phyloP scores from a whole-genome alignment of 768 basidiomycete genomes.

The Psilocybe subaeruginosa region DNA sequence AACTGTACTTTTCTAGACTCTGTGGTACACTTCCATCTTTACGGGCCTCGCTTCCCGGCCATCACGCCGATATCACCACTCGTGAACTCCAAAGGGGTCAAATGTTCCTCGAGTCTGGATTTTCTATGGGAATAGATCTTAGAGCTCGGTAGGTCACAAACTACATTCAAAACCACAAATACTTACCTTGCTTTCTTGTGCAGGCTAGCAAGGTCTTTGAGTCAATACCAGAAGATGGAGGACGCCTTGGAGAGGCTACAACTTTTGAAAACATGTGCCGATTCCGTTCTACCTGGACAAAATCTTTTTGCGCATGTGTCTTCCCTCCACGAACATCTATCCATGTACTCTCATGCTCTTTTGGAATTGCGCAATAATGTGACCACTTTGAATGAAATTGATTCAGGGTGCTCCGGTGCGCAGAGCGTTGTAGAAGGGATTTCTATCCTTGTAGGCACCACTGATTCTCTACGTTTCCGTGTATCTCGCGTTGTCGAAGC shows the following conservation, averaged over 20 bases:
- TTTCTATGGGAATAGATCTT: constrained; percentile 64
- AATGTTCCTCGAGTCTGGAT: constrained; percentile 78
- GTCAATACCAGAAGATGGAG: constrained; percentile 27
- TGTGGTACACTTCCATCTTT: constrained; percentile 67
- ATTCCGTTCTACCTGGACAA: constrained; percentile 25
- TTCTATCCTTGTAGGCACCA: neutral
- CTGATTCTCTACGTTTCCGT: neutral
- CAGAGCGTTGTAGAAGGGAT: constrained; percentile 12
- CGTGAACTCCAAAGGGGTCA: constrained; percentile 84
- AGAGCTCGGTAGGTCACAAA: constrained; percentile 60
- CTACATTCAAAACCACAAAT: neutral
- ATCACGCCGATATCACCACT: constrained; percentile 84
- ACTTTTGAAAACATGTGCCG: constrained; percentile 20
- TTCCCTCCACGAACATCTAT: constrained; percentile 29
- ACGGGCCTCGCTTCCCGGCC: constrained; percentile 60
- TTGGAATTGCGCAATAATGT: constrained; percentile 15
- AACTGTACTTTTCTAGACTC: constrained; percentile 69
- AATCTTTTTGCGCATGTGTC: constrained; percentile 23
- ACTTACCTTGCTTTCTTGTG: constrained; percentile 6
- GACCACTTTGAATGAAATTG: constrained; percentile 9
- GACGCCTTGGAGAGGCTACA: constrained; percentile 31
- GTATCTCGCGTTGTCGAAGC: neutral
- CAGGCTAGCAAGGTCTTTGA: constrained; percentile 34
- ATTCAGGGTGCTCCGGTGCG: neutral
- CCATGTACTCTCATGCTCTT: constrained; percentile 30